Evolutionary conservation across 306 rosid species (phyloP), one percentile per base, ranked within the genome.

Genomic region (Gastrolobium villosum): DNA sequence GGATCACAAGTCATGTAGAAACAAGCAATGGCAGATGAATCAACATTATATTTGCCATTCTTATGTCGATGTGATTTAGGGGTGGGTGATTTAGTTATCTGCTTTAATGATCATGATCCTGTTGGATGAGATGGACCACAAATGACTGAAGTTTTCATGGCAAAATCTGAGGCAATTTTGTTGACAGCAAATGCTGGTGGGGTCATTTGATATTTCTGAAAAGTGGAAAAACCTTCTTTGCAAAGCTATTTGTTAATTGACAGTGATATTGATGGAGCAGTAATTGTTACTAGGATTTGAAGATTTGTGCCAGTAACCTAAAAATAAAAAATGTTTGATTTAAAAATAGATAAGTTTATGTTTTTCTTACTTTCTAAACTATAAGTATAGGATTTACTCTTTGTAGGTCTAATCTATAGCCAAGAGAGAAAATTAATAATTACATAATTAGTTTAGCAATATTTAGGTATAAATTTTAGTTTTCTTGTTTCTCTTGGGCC

Each of bases 181-280:
- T 79, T 59, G 73, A 69, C 71, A 78, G 59, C 72, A 65, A 80
- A 35, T 81, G 78, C 48, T 44, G 59, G 82, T 74, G 84, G 75
- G 76, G 81, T 78, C 77, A 4, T 74, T 63, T 57, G 76, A 73
- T 72, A 66, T 75, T 80, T 55, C 55, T 43, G 61, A 72, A 65
- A 66, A 69, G 67, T 20, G 52, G 81, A 45, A 81, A 66, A 79
- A 53, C 59, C 50, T 61, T 80, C 35, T 70, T 70, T 78, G 5
- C 43, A 41, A 46, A 78, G 78, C 65, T 63, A 72, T 26, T 64
- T 65, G 80, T 55, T 87, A 11, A 67, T 78, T 62, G 70, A 75
- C 69, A 55, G 64, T 69, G 56, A 82, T 44, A 35, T 63, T 35
- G 70, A 84, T 62, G 65, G 75, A 75, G 66, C 76, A 69, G 74